phyloP scores from a whole-genome alignment of 331 rosid species.

The Cucumis variabilis region DNA sequence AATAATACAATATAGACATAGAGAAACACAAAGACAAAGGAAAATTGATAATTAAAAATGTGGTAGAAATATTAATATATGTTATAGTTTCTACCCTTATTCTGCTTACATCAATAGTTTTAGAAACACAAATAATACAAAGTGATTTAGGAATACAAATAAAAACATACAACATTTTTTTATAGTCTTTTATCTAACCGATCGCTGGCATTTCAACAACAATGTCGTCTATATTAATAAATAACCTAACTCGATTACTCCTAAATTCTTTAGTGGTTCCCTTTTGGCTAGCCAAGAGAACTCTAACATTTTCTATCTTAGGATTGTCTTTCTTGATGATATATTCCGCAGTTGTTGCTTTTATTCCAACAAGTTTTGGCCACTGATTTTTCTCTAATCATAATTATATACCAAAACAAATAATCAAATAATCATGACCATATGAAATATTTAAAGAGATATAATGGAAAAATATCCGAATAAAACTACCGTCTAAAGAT shows the following conservation, averaged over 20 bases:
- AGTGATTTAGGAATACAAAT: neutral
- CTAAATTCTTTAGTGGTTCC: neutral
- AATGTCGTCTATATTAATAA: neutral
- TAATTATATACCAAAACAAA: neutral
- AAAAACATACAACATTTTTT: neutral
- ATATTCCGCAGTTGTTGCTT: neutral
- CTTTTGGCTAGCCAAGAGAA: neutral
- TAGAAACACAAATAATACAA: no score
- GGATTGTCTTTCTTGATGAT: neutral
- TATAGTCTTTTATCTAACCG: neutral
- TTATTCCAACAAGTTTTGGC: neutral
- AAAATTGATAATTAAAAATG: no score
- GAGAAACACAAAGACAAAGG: no score
- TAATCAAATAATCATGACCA: no score
- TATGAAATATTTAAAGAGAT: no score
- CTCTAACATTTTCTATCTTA: neutral
- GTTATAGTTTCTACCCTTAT: no score
- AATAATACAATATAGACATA: no score
- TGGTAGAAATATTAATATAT: no score
- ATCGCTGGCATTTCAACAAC: neutral
- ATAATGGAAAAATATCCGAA: no score
- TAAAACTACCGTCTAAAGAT: no score
- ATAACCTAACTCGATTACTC: neutral
- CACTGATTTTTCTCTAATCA: neutral
- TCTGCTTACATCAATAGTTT: no score